A percentile compares a stretch with the other conserved stretches of the same genome.
These are phyloP conservation scores for Colletotrichum sp. DNA, from an alignment of 2,329 filamentous ascomycete genomes.

Conservation along the genomic window DNA sequence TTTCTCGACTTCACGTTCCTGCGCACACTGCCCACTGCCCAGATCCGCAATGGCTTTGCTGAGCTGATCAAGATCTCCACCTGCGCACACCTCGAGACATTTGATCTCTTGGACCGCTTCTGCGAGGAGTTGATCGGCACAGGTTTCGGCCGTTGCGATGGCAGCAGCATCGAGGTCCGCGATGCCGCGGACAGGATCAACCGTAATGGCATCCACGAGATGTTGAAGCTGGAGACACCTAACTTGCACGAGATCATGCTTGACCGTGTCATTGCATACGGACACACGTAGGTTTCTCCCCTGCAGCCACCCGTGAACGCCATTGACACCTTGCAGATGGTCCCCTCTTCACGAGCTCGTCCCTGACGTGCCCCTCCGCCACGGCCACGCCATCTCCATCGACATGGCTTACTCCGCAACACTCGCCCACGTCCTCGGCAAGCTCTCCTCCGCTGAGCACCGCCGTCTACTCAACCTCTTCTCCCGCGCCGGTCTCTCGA, in stretches of 20 bases:
- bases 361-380: constrained; percentile 70
- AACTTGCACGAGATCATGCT: constrained; percentile 77
- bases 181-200: constrained; percentile 71
- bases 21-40: constrained; percentile 68
- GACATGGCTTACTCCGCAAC: constrained; percentile 80
- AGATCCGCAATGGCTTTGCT: constrained; percentile 76
- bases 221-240: constrained; percentile 75
- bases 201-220: constrained; percentile 72
- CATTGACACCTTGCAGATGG: constrained; percentile 51
- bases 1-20: constrained; percentile 78
- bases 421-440: constrained; percentile 65
- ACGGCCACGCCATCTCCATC: constrained; percentile 77
- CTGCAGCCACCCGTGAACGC: not conserved
- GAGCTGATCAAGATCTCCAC: constrained; percentile 80
- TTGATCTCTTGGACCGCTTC: constrained; percentile 70
- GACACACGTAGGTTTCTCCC: constrained; percentile 61
- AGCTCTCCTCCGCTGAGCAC: constrained; percentile 66
- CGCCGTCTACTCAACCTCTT: constrained; percentile 69
- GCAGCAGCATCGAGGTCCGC: constrained; percentile 58
- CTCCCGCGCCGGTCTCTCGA: constrained; percentile 72
- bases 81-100: constrained; percentile 69
- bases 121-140: constrained; percentile 71
- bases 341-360: constrained; percentile 75
- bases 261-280: constrained; percentile 75
- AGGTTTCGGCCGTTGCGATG: constrained; percentile 67